phyloP scores from a whole-genome alignment of 495 filamentous ascomycete species.

The Lophiotrema nucula region DNA sequence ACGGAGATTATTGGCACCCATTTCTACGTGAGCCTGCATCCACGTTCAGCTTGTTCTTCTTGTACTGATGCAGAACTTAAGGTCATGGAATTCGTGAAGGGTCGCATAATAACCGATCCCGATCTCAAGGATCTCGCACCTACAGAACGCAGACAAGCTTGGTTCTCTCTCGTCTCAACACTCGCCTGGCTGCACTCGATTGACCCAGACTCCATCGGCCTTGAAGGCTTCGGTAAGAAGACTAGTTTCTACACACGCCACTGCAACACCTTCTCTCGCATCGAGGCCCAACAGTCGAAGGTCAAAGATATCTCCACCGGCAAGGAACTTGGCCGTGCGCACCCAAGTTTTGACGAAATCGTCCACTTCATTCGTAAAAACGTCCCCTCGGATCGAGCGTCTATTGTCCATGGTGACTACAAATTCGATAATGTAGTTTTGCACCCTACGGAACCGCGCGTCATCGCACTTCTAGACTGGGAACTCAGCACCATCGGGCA shows the following conservation, averaged over 20 bases:
- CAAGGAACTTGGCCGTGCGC: conserved; percentile 26
- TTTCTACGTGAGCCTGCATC: conserved; percentile 24
- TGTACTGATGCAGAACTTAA: background rate
- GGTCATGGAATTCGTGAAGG: conserved; percentile 34
- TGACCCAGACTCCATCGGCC: conserved; percentile 30
- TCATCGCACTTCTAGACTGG: conserved; percentile 32
- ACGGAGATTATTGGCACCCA: conserved; percentile 17
- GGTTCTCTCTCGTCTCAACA: conserved; percentile 32
- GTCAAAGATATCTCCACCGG: conserved; percentile 23
- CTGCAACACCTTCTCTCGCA: conserved; percentile 33
- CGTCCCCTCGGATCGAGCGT: conserved; percentile 16
- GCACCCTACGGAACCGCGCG: conserved; percentile 30
- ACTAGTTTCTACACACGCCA: conserved; percentile 33
- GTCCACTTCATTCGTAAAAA: conserved; percentile 23
- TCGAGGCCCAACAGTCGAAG: conserved; percentile 30
- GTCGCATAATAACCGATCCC: conserved; percentile 29
- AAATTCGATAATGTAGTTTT: conserved; percentile 33
- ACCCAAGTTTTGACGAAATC: conserved; percentile 28
- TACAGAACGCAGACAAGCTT: conserved; percentile 23
- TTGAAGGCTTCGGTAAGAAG: conserved; percentile 29
- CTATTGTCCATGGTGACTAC: conserved; percentile 30
- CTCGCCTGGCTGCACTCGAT: conserved; percentile 31
- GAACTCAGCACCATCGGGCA: conserved; percentile 31
- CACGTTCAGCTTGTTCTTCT: too few species aligned
- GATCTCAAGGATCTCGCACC: conserved; percentile 16